Evolutionary conservation across 2,329 filamentous ascomycete genomes (phyloP), one percentile per base, ranked within the genome.

Genomic region (Pseudogymnoascus sp.): DNA sequence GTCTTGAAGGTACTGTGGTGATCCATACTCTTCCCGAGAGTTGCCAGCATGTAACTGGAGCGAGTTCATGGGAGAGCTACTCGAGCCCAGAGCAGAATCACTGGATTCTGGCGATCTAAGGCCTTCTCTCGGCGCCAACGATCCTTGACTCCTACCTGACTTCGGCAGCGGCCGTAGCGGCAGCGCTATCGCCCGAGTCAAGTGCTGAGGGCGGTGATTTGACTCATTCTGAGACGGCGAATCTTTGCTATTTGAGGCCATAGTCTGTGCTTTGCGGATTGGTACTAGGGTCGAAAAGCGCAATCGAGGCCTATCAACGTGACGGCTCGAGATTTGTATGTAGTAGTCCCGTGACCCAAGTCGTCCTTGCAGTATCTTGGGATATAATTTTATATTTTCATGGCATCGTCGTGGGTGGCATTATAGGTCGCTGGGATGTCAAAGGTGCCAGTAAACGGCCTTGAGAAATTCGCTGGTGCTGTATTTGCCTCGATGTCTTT

Each of bases 1-100:
- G 72, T 66, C 53, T 71, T 74, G 63, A 69, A 78, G 31, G 70
- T 70, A 6, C 65, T 70, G 31, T 72, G 67, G n/a, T 42, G 62
- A 14, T 16, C 19, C 21, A 35, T 67, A 62, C 42, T 69, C 66
- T 64, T 69, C 50, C 11, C 59, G 62, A 33, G 62, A 44, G 62
- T 59, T 5, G 38, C 63, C 63, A 59, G 68, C 72, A 67, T 72
- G 73, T 53, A 81, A 70, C 16, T 74, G 75, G 21, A 82, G 74
- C 11, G 71, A 75, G 5, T 80, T 80, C 31, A 79, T 67, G 11
- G 79, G 78, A 29, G 44, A 29, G 44, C 44, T 8, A 16, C 6
- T 50, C 2, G 33, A 33, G 1, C 11, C 14, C 47, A n/a, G 4
- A 3, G 47, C 2, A 44, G 40, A 44, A 2, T 44, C 40, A 5